Base-by-base conservation (phyloP, 495 filamentous ascomycete genomes). In the Hypomontagnella monticulosa region DNA sequence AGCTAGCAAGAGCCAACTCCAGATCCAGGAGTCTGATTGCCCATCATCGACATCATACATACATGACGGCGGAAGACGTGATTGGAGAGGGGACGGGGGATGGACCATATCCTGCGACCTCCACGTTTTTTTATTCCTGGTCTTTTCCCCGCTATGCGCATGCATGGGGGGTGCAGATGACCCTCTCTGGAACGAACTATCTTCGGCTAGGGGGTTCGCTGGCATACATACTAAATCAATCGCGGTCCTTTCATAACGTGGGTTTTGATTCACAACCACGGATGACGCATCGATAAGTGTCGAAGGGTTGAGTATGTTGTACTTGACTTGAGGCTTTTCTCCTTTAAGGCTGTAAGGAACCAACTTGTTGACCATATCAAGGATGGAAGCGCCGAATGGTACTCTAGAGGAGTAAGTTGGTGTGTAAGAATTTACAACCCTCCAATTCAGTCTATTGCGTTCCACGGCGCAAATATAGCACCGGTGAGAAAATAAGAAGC, bases 121-220 rank as follows among this genome's bases (percentile, higher is more conserved):
- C 71, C 71, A 74, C 71, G 69, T 72, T 74, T 74, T 67, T 65
- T 50, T 69, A 59, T 65, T 61, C 67, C 69, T 64, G 62, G 62
- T 54, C 62, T 16, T 57, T 70, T 64, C 71, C 71, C 71, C 69
- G 68, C 69, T 62, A 71, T 66, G 66, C 55, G 61, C 55, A 71
- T 63, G 66, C 64, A 66, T 32, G 66, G 60, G 69, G 69, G 51
- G 60, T 70, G 71, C 69, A 74, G 69, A 69, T 74, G 71, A 72
- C 69, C 69, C 56, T 65, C 66, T 66, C 48, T 62, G 27, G 14
- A 62, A 49, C 63, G 71, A 74, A 72, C 66, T 59, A 68, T 62
- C 57, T 36, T 48, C 49, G 48, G 69, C 30, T 62, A 46, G 57
- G 60, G 41, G 57, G 62, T 70, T 67, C 52, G 55, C 53, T 61